Evolutionary conservation across 345 rosid genomes (phyloP).

Genomic region (Citrus sp.): DNA sequence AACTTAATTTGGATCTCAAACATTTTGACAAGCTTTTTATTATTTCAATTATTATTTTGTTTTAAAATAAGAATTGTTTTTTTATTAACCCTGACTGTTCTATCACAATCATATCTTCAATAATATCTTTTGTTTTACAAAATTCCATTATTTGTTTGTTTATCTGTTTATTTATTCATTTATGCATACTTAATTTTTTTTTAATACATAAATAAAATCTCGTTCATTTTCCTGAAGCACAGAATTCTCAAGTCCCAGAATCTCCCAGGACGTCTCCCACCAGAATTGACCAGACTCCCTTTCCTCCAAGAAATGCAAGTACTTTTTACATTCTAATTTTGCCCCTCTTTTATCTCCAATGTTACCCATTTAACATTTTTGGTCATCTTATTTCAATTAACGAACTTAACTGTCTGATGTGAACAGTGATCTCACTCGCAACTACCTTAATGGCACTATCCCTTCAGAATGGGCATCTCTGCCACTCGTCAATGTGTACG

Average conservation of each 20-base stretch:
- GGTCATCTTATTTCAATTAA: background rate
- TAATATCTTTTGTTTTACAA: no score
- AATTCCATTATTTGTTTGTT: no score
- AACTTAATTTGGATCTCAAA: no score
- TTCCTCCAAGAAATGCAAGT: conserved; percentile 41
- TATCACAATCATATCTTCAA: no score
- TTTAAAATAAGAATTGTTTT: no score
- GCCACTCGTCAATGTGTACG: conserved; percentile 30
- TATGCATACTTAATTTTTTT: background rate
- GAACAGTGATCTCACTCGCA: conserved; percentile 45
- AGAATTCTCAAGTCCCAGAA: conserved; percentile 39
- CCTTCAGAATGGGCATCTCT: conserved; percentile 49
- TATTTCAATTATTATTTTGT: no score
- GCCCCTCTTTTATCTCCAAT: background rate
- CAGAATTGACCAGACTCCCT: conserved; percentile 36
- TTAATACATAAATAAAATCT: background rate
- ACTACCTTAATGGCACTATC: conserved; percentile 50
- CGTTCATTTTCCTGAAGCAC: conserved; percentile 4
- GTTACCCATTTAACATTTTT: background rate
- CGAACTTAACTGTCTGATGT: conserved; percentile 10
- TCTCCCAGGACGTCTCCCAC: conserved; percentile 49
- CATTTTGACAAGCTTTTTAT: no score
- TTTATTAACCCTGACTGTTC: no score
- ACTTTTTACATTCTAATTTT: background rate
- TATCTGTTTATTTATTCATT: no score